phyloP scores from a whole-genome alignment of 805 yeast genomes.

The Yamadazyma kitorensis region DNA sequence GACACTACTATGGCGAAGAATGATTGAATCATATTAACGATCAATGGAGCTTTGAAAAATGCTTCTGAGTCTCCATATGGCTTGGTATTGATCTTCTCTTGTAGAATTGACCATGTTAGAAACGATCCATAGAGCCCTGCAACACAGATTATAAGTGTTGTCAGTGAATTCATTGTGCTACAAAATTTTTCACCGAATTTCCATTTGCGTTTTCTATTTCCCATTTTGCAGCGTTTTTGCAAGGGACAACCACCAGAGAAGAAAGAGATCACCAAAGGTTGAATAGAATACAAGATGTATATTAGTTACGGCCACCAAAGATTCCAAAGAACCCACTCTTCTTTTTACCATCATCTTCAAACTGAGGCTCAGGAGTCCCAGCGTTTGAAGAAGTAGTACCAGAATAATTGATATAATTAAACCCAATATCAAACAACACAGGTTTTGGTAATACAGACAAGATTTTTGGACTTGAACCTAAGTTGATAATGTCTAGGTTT shows the following conservation, averaged over 20 bases:
- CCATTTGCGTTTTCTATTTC: no score
- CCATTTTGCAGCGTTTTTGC: no score
- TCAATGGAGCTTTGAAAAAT: slow-evolving; percentile 70
- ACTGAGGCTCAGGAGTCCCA: slow-evolving; percentile 10
- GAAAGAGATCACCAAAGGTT: no score
- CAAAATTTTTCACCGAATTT: not conserved
- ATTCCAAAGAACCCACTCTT: slow-evolving; percentile 71
- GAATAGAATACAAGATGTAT: not conserved
- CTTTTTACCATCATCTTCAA: slow-evolving; percentile 23
- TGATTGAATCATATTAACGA: slow-evolving; percentile 76
- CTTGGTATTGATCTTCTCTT: slow-evolving; percentile 79
- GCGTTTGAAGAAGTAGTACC: slow-evolving; percentile 12
- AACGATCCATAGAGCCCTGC: slow-evolving; percentile 83
- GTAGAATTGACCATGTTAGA: slow-evolving; percentile 87
- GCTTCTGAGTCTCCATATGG: slow-evolving; percentile 55
- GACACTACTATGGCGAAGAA: slow-evolving; percentile 72
- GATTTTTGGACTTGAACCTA: slow-evolving; percentile 26
- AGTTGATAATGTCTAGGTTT: slow-evolving; percentile 20
- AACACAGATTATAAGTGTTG: slow-evolving; percentile 32
- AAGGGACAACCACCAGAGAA: no score
- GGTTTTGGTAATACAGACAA: slow-evolving; percentile 78
- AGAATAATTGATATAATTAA: slow-evolving; percentile 64
- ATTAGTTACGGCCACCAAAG: slow-evolving; percentile 47
- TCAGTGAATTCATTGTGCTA: slow-evolving; percentile 8
- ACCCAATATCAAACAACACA: slow-evolving; percentile 87